Percentiles rank a stretch among this genome's conserved stretches.
Evolutionary conservation across 2,329 filamentous ascomycete genomes (phyloP).

Genomic region (Leptographium wingfieldii): DNA sequence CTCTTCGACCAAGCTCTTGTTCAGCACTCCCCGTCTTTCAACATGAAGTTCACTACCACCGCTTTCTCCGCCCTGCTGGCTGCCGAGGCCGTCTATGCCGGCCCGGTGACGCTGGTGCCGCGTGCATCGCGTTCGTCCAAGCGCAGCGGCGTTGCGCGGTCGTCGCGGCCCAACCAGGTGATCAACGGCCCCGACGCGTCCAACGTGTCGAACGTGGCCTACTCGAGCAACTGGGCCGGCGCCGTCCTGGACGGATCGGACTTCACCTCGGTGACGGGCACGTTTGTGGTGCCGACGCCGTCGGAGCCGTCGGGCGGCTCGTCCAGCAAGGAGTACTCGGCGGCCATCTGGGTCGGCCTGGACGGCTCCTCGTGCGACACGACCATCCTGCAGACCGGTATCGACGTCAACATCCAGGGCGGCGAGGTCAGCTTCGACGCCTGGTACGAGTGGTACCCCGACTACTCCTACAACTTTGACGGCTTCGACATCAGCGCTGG

Average conservation of each 20-base stretch:
- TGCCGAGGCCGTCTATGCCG: conserved; percentile 28
- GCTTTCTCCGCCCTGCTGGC: conserved; percentile 18
- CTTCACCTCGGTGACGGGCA: conserved; percentile 7
- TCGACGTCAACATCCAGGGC: conserved; percentile 12
- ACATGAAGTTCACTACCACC: conserved; percentile 38
- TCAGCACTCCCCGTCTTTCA: conserved; percentile 11
- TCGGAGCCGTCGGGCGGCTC: conserved; percentile 9
- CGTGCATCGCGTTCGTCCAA: conserved; percentile 21
- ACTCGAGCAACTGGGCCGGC: conserved; percentile 30
- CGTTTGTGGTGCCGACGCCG: conserved; percentile 14
- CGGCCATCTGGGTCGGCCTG: conserved; percentile 18
- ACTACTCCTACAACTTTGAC: conserved; percentile 15
- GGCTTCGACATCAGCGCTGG: conserved; percentile 15
- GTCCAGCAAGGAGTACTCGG: conserved; percentile 14
- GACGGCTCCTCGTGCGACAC: conserved; percentile 17
- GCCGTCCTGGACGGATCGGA: conserved; percentile 8
- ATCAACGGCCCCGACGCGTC: not conserved
- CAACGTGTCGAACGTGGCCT: conserved; percentile 6
- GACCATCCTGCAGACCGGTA: conserved; percentile 17
- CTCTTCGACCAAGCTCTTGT: not conserved
- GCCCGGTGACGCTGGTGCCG: conserved; percentile 29
- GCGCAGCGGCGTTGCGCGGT: conserved; percentile 12
- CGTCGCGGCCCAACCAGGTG: conserved; percentile 14
- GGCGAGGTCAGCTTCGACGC: conserved; percentile 6
- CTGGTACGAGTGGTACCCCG: conserved; percentile 21